These are phyloP conservation scores for Saccharomycopsis sp. DNA, from an alignment of 805 yeast species.

Conservation along the genomic window DNA sequence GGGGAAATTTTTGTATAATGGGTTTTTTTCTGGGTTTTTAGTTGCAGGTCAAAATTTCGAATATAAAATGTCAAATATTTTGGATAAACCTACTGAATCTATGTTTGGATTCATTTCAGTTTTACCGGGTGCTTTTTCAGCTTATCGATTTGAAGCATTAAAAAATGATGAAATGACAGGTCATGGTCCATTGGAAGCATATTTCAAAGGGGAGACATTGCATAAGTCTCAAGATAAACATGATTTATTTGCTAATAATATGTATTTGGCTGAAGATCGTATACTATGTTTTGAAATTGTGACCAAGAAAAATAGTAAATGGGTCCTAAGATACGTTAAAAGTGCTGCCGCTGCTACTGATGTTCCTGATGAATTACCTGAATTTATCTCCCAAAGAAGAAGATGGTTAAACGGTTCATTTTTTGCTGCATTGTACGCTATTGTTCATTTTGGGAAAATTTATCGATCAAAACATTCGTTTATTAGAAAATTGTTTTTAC, in stretches of 20 bases:
- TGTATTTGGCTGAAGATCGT: conserved; percentile 67
- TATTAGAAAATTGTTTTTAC: conserved; percentile 43
- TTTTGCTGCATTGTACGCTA: conserved; percentile 53
- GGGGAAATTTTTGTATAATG: conserved; percentile 45
- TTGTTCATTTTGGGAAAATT: conserved; percentile 48
- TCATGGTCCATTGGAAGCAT: conserved; percentile 56
- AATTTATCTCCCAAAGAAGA: conserved; percentile 56
- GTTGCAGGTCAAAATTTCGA: conserved; percentile 64
- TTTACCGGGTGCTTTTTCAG: conserved; percentile 64
- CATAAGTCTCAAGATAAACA: conserved; percentile 52
- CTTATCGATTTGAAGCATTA: conserved; percentile 53
- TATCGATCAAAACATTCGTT: conserved; percentile 50
- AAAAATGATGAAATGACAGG: conserved; percentile 43
- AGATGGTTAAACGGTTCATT: conserved; percentile 68
- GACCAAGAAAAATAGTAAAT: conserved; percentile 47
- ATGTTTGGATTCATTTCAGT: conserved; percentile 59
- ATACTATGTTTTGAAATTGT: conserved; percentile 59
- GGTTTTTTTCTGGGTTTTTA: conserved; percentile 29
- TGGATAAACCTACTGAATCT: conserved; percentile 61
- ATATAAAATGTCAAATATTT: conserved; percentile 58
- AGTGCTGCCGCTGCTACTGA: conserved; percentile 62
- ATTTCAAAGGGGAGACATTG: conserved; percentile 61
- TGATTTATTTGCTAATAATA: conserved; percentile 58
- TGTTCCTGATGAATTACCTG: conserved; percentile 57
- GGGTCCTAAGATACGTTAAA: conserved; percentile 59